These are phyloP conservation scores for Aspergillus clavatus DNA, from an alignment of 2,329 filamentous ascomycete species.

Conservation along the genomic window DNA sequence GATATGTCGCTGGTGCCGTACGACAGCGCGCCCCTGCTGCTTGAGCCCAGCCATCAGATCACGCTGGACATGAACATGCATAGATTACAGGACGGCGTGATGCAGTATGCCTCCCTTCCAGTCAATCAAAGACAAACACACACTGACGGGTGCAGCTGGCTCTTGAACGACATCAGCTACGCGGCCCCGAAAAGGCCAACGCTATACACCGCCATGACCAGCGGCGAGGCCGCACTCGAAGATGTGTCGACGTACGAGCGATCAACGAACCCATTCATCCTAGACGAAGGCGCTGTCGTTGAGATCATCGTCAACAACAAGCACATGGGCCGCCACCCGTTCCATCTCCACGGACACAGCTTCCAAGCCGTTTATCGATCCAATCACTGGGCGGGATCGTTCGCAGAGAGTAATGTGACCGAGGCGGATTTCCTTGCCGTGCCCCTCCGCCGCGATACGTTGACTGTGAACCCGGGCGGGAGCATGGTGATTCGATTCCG, in stretches of 20 bases:
- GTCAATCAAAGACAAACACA: no score
- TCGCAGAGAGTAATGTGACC: slow-evolving; percentile 40
- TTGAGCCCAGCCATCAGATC: no score
- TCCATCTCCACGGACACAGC: slow-evolving; percentile 53
- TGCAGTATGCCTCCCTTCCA: no score
- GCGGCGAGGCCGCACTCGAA: slow-evolving; percentile 50
- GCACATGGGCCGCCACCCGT: slow-evolving; percentile 44
- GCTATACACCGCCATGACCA: slow-evolving; percentile 65
- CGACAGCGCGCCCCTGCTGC: no score
- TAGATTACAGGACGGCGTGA: no score
- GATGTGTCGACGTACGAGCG: slow-evolving; percentile 61
- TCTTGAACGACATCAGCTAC: slow-evolving; percentile 73
- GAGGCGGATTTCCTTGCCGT: slow-evolving; percentile 45
- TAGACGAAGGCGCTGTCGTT: slow-evolving; percentile 38
- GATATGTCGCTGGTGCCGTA: no score
- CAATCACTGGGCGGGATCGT: slow-evolving; percentile 52
- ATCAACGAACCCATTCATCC: slow-evolving; percentile 52
- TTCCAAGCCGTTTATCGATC: slow-evolving; percentile 66
- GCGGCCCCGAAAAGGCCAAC: slow-evolving; percentile 56
- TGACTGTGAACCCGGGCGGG: slow-evolving; percentile 61
- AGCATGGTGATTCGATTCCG: slow-evolving; percentile 58
- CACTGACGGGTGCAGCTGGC: no score
- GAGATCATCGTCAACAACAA: slow-evolving; percentile 44
- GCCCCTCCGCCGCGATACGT: slow-evolving; percentile 65
- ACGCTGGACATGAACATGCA: no score